Evolutionary conservation across 2,329 filamentous ascomycete genomes (phyloP).

Genomic region (Colletotrichum sansevieriae): DNA sequence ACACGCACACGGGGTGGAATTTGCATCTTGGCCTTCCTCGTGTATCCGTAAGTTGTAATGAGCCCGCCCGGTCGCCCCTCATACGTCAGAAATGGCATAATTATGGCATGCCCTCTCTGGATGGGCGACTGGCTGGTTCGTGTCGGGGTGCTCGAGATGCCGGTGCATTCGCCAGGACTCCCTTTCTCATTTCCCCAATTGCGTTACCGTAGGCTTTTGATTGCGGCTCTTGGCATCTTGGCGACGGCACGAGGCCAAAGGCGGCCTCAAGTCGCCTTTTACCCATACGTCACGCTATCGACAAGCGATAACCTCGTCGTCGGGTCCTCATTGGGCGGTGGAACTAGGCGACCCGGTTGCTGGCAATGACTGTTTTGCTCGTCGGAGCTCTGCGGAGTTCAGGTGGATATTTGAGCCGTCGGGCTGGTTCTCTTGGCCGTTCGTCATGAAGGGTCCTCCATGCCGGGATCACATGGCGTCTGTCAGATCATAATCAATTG

Average conservation of each 20-base stretch:
- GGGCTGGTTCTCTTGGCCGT: no score
- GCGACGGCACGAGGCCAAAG: conserved; percentile 30
- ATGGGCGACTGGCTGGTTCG: background rate
- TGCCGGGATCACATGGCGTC: no score
- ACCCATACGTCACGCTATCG: conserved; percentile 19
- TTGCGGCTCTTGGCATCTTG: conserved; percentile 33
- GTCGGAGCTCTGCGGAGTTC: background rate
- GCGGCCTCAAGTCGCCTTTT: background rate
- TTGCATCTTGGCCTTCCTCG: background rate
- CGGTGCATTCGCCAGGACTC: conserved; percentile 9
- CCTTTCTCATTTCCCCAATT: conserved; percentile 28
- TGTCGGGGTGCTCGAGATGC: background rate
- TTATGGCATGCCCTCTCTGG: background rate
- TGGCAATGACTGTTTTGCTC: background rate
- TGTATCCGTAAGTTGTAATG: background rate
- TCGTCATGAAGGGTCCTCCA: no score
- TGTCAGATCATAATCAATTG: no score
- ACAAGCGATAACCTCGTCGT: conserved; percentile 23
- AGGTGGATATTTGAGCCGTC: background rate
- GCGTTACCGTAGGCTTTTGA: conserved; percentile 34
- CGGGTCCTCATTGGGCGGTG: conserved; percentile 21
- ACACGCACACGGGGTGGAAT: background rate
- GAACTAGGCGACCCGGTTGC: conserved; percentile 1
- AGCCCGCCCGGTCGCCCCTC: no score
- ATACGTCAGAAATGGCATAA: no score